phyloP scores from a whole-genome alignment of 192 early-diverging fungal genomes.

The Anaeromyces robustus region DNA sequence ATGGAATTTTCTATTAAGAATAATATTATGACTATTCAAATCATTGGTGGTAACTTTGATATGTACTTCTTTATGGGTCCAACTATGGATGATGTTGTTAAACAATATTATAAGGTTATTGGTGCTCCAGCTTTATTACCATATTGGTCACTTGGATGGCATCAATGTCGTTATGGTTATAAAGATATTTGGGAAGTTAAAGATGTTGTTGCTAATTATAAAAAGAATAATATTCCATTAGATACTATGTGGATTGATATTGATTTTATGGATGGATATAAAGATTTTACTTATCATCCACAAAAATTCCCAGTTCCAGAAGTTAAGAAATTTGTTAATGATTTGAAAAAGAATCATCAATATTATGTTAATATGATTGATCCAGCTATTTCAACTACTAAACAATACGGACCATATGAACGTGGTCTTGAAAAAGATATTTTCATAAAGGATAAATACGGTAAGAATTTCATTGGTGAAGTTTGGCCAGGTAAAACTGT shows the following conservation, averaged over 20 bases:
- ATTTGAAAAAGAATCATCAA: slow-evolving; percentile 25
- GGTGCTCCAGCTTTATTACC: slow-evolving; percentile 42
- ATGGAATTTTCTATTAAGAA: slow-evolving; percentile 43
- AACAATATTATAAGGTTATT: slow-evolving; percentile 45
- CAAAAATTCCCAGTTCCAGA: slow-evolving; percentile 28
- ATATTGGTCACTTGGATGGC: slow-evolving; percentile 43
- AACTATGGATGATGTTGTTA: slow-evolving; percentile 16
- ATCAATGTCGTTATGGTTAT: slow-evolving; percentile 53
- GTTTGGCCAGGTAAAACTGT: slow-evolving; percentile 51
- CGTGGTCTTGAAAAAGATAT: slow-evolving; percentile 28
- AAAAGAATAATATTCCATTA: slow-evolving; percentile 35
- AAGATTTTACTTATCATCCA: slow-evolving; percentile 42
- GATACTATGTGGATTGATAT: slow-evolving; percentile 52
- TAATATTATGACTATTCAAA: slow-evolving; percentile 34
- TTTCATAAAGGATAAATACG: slow-evolving; percentile 39
- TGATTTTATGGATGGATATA: slow-evolving; percentile 50
- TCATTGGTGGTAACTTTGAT: slow-evolving; percentile 46
- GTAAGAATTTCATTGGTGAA: slow-evolving; percentile 20
- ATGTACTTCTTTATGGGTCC: slow-evolving; percentile 47
- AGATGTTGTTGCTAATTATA: slow-evolving; percentile 30
- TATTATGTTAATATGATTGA: slow-evolving; percentile 44
- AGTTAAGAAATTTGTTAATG: slow-evolving; percentile 21
- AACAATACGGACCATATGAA: slow-evolving; percentile 28
- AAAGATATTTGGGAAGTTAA: slow-evolving; percentile 31
- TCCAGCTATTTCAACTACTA: slow-evolving; percentile 33